Percentiles rank a stretch among this genome's conserved stretches.
These are phyloP conservation scores for Xerocomus spinulosus DNA, from an alignment of 768 basidiomycete genomes.

Conservation along the genomic window DNA sequence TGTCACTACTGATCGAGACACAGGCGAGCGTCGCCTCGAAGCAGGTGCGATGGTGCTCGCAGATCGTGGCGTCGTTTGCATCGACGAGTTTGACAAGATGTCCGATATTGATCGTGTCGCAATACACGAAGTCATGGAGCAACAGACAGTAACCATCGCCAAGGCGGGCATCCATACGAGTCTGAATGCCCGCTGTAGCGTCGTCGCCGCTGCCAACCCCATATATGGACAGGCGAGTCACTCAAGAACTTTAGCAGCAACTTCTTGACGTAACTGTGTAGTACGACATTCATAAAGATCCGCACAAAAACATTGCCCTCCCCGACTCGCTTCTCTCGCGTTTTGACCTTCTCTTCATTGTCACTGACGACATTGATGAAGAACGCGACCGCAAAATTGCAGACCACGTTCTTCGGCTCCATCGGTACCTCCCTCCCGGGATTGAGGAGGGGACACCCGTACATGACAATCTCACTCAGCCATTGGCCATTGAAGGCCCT, in stretches of 20 bases:
- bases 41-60: conserved; percentile 99
- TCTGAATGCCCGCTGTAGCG: conserved; percentile 95
- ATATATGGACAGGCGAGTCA: conserved; percentile 87
- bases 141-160: conserved; percentile 98
- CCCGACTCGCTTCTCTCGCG: conserved; percentile 97
- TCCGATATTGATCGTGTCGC: conserved; percentile 97
- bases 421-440: conserved; percentile 93
- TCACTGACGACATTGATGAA: conserved; percentile 98
- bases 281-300: conserved; percentile 99
- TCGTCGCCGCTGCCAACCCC: conserved; percentile 97
- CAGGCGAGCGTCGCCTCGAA: conserved; percentile 93
- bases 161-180: conserved; percentile 99
- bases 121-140: conserved; percentile 99
- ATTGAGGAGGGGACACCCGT: conserved; percentile 94
- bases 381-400: conserved; percentile 89
- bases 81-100: conserved; percentile 99
- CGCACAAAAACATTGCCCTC: conserved; percentile 96
- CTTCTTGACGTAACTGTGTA: conserved; percentile 31
- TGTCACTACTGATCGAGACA: conserved; percentile 97
- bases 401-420: conserved; percentile 96
- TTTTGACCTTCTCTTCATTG: conserved; percentile 97
- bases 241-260: neutral
- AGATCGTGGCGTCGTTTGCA: conserved; percentile 97
- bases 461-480: conserved; percentile 82
- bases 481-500: conserved; percentile 83